Base-by-base conservation (phyloP, 257 asterid species). In the Solanum bulbocastanum region DNA sequence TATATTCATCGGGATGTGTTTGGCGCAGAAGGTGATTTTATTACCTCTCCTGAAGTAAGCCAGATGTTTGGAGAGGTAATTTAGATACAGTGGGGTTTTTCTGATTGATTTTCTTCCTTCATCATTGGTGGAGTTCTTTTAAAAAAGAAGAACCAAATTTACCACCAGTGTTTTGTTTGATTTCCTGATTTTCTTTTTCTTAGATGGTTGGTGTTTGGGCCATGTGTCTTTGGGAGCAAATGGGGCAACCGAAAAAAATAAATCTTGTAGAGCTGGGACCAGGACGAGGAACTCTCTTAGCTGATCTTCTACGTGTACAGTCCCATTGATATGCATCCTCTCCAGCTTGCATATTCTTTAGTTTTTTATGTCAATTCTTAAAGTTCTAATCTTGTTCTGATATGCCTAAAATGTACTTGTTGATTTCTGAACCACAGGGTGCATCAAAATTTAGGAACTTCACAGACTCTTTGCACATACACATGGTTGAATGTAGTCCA, bases 221-320 rank as follows among this genome's bases (percentile, higher is more conserved):
- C 58, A 96, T 96, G 96, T 94, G 98, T 92, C 94, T 95, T n/a
- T 97, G 99, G 99, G 96, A 97, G 94, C 99, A 97, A 93, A 96
- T 97, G 99, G 99, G 99, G 52, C 93, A 73, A 88, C 99, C 99
- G 0, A 85, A 90, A 27, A 92, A 89, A 86, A 94, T 97, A 88
- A 95, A 93, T 93, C 91, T 97, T 87, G 97, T 97, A 83, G 99
- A 97, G 93, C 96, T 97, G 40, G 99, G 99, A 91, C 99, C 99
- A 13, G 99, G 99, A 74, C 91, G 99, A 92, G 99, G 99, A 90
- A 97, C 99, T 74, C 98, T 97, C 66, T 86, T 96, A 90, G 99
- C 98, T 20, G 99, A 97, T 93, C 98, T 97, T 92, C 93, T 97
- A 62, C 96, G 98, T 56, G 99, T 97, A 97, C 87, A 91, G 42